Percentiles rank a stretch among this genome's conserved stretches.
These are phyloP conservation scores for Candida xyloterini DNA, from an alignment of 805 yeast species.

Conservation along the genomic window DNA sequence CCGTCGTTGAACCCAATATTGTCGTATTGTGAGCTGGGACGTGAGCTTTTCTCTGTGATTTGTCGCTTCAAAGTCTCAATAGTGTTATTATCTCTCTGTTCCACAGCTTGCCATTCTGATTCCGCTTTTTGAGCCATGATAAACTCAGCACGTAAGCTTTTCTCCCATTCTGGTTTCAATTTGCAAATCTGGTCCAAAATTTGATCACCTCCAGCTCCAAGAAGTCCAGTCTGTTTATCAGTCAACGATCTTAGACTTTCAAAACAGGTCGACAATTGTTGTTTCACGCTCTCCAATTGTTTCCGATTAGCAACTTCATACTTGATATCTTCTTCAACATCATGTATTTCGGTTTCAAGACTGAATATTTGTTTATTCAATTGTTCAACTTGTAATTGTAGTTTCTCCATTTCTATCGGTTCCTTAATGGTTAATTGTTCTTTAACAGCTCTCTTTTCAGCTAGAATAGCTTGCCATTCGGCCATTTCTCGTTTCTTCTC, in stretches of 20 bases:
- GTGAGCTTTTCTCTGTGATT: slow-evolving; percentile 16
- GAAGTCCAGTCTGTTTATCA: slow-evolving; percentile 30
- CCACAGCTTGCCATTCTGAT: slow-evolving; percentile 39
- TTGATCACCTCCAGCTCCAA: slow-evolving; percentile 27
- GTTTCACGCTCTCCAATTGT: slow-evolving; percentile 24
- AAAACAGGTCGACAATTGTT: slow-evolving; percentile 24
- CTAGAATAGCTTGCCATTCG: slow-evolving; percentile 33
- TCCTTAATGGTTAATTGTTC: slow-evolving; percentile 15
- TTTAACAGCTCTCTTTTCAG: slow-evolving; percentile 22
- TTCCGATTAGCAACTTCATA: slow-evolving; percentile 27
- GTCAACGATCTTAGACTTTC: slow-evolving; percentile 21
- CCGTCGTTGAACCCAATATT: slow-evolving; percentile 20
- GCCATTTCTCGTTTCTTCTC: slow-evolving; percentile 34
- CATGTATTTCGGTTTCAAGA: slow-evolving; percentile 28
- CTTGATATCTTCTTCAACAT: slow-evolving; percentile 33
- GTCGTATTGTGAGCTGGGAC: slow-evolving; percentile 16
- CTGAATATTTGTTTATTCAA: slow-evolving; percentile 28
- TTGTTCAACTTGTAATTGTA: slow-evolving; percentile 24
- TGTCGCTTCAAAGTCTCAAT: slow-evolving; percentile 27
- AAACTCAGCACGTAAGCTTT: slow-evolving; percentile 29
- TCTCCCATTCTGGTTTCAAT: slow-evolving; percentile 33
- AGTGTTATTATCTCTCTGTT: slow-evolving; percentile 35
- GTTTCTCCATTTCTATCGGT: slow-evolving; percentile 19
- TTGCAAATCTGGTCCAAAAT: slow-evolving; percentile 22
- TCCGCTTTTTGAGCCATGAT: slow-evolving; percentile 34